A percentile compares a stretch with the other conserved stretches of the same genome.
These are phyloP conservation scores for Mortierella sp. DNA, from an alignment of 371 early-diverging fungal species.

Conservation along the genomic window DNA sequence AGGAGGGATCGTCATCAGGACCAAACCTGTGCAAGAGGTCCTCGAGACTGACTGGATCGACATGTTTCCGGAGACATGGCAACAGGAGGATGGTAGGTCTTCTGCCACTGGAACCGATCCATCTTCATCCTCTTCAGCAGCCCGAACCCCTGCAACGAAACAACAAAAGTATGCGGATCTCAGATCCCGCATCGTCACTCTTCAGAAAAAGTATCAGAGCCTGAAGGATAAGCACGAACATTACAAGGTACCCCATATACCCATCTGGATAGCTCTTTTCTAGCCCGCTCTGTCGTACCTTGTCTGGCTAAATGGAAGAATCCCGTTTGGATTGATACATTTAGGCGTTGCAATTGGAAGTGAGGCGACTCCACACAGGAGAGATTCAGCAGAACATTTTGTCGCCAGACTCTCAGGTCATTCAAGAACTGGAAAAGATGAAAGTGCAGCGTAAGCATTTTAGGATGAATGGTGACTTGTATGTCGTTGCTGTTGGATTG, in stretches of 20 bases:
- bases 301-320: too few species aligned
- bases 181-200: conserved; percentile 28
- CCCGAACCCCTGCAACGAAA: conserved; percentile 2
- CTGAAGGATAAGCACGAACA: conserved; percentile 35
- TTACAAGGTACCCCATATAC: conserved; percentile 53
- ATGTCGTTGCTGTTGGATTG: not conserved
- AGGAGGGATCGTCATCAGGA: conserved; percentile 48
- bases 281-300: too few species aligned
- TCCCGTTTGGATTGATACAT: too few species aligned
- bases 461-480: not conserved
- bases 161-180: conserved; percentile 33
- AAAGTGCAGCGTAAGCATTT: conserved; percentile 30
- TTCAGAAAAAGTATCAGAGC: conserved; percentile 25
- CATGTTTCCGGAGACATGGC: conserved; percentile 45
- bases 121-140: conserved; percentile 8
- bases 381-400: conserved; percentile 36
- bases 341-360: conserved; percentile 29
- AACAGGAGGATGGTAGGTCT: conserved; percentile 8
- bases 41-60: conserved; percentile 44
- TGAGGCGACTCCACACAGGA: conserved; percentile 27
- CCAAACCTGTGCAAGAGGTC: conserved; percentile 29
- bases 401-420: conserved; percentile 27
- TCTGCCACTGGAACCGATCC: too few species aligned
- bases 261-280: too few species aligned
- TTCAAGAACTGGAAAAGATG: conserved; percentile 35